Percentiles rank a stretch among this genome's conserved stretches.
Evolutionary conservation across 208 protist genomes (phyloP).

Genomic region (Leishmania lainsoni): DNA sequence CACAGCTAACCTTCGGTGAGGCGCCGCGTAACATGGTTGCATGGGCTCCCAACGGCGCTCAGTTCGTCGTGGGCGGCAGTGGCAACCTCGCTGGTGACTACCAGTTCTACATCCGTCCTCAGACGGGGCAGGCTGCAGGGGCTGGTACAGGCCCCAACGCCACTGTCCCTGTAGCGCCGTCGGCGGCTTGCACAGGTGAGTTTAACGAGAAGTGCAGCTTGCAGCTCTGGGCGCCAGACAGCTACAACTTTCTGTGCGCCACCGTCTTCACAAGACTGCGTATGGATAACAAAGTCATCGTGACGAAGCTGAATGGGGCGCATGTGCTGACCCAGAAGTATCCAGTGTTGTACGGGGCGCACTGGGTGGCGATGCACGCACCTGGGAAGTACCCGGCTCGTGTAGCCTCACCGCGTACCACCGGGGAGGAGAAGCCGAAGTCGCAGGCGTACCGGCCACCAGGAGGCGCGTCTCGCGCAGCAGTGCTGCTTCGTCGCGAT

Average conservation of each 20-base stretch:
- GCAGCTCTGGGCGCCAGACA: constrained; percentile 80
- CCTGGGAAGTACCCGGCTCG: constrained; percentile 42
- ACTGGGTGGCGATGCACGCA: constrained; percentile 66
- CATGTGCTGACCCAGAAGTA: constrained; percentile 77
- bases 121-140: constrained; percentile 2
- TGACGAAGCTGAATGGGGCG: constrained; percentile 77
- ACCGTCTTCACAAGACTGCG: constrained; percentile 84
- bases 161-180: constrained; percentile 7
- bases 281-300: constrained; percentile 85
- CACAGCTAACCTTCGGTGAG: constrained; percentile 87
- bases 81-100: constrained; percentile 91
- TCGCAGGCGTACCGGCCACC: constrained; percentile 79
- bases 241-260: constrained; percentile 80
- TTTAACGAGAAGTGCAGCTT: constrained; percentile 91
- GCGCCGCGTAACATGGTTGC: constrained; percentile 81
- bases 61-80: constrained; percentile 82
- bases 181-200: constrained; percentile 55
- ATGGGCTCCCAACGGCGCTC: constrained; percentile 77
- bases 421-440: constrained; percentile 53
- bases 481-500: constrained; percentile 64
- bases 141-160: background rate
- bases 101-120: constrained; percentile 61
- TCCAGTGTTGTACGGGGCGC: constrained; percentile 73
- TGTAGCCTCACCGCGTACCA: constrained; percentile 42
- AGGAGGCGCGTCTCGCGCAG: constrained; percentile 57